Evolutionary conservation across 164 flowering plant species (phyloP).

Genomic region (Protea cynaroides): DNA sequence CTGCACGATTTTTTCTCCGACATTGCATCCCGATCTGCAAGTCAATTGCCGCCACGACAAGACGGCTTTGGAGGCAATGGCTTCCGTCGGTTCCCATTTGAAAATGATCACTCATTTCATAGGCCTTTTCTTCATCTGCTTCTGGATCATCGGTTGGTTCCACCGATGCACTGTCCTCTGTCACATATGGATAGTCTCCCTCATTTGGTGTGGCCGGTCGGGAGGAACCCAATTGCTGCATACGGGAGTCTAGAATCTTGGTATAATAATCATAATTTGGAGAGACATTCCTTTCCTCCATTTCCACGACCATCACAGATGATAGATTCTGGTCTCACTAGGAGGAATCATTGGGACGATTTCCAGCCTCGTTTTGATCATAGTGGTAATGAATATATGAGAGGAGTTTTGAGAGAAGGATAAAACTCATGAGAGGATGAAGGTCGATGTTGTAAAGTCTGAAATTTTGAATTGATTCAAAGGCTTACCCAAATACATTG

Average conservation of each 20-base stretch:
- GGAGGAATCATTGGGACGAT: conserved; percentile 9
- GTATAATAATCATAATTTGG: conserved; percentile 24
- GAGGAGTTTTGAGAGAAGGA: conserved; percentile 24
- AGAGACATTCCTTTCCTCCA: conserved; percentile 9
- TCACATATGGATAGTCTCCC: conserved; percentile 1
- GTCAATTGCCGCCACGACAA: no score
- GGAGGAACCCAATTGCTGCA: conserved; percentile 11
- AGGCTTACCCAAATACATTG: no score
- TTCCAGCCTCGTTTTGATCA: conserved; percentile 5
- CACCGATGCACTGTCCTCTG: conserved; percentile 8
- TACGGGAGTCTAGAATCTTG: conserved; percentile 15
- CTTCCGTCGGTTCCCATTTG: conserved; percentile 17
- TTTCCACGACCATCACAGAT: not conserved
- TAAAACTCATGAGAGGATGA: conserved; percentile 48
- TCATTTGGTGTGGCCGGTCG: not conserved
- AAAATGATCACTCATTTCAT: conserved; percentile 11
- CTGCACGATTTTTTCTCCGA: no score
- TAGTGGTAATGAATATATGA: conserved; percentile 12
- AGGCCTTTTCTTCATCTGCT: conserved; percentile 28
- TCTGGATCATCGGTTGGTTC: conserved; percentile 10
- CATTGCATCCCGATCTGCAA: no score
- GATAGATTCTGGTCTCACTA: not conserved
- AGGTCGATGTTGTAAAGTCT: no score
- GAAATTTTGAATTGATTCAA: no score
- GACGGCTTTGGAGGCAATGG: not conserved